Evolutionary conservation across 2,329 filamentous ascomycete genomes (phyloP).

Genomic region (Fusarium armeniacum): DNA sequence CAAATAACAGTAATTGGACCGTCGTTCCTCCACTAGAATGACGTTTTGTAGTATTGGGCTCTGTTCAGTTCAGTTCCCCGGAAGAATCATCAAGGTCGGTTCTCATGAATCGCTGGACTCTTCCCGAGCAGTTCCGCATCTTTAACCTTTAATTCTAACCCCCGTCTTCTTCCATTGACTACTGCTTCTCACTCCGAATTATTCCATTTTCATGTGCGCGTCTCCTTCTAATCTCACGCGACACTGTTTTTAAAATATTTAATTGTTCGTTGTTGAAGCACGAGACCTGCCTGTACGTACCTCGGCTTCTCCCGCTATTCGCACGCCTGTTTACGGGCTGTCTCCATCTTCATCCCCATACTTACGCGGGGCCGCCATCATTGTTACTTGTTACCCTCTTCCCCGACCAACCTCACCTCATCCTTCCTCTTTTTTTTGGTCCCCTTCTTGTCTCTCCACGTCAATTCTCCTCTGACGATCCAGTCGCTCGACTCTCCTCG

Average conservation of each 20-base stretch:
- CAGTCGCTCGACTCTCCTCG: slow-evolving; percentile 27
- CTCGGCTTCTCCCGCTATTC: slow-evolving; percentile 50
- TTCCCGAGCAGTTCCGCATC: slow-evolving; percentile 45
- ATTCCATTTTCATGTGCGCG: slow-evolving; percentile 34
- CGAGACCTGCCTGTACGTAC: slow-evolving; percentile 17
- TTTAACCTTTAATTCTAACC: slow-evolving; percentile 9
- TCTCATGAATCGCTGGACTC: slow-evolving; percentile 20
- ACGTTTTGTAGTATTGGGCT: slow-evolving; percentile 30
- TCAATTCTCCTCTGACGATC: slow-evolving; percentile 34
- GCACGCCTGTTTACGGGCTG: slow-evolving; percentile 28
- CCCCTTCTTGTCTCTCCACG: slow-evolving; percentile 8
- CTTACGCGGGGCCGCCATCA: slow-evolving; percentile 47
- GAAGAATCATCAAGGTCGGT: slow-evolving; percentile 23
- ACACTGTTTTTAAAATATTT: slow-evolving; percentile 16
- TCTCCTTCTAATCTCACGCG: slow-evolving; percentile 31
- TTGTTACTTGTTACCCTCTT: slow-evolving; percentile 31
- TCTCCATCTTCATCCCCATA: slow-evolving; percentile 18
- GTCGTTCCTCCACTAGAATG: slow-evolving; percentile 38
- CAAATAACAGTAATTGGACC: slow-evolving; percentile 23
- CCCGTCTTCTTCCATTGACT: slow-evolving; percentile 28
- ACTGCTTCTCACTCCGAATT: slow-evolving; percentile 23
- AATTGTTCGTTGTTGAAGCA: slow-evolving; percentile 19
- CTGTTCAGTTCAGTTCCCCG: slow-evolving; percentile 9
- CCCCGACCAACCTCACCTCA: slow-evolving; percentile 36
- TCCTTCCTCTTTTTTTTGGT: slow-evolving; percentile 6